Evolutionary conservation across 192 early-diverging fungal genomes (phyloP), one percentile per base, ranked within the genome.

Genomic region (Umbelopsis ramanniana): DNA sequence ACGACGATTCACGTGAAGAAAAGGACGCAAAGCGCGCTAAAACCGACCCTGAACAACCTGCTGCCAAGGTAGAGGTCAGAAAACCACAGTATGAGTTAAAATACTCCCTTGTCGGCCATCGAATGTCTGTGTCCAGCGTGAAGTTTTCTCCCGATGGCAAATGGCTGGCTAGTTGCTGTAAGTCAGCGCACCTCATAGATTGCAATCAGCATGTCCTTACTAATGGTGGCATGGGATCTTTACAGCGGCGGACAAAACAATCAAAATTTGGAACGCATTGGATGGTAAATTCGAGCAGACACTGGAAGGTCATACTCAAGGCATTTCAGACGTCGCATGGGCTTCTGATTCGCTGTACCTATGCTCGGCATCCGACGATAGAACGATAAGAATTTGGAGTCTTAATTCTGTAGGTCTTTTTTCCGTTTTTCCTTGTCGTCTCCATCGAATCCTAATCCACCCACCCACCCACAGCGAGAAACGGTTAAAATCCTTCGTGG

Each of bases 81-180:
- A 82, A 86, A 72, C 94, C 95, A 17, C 91, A 95, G 69, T 97
- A 98, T 71, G 84, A 91, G 68, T 82, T 96, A 8, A 94, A 90
- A 60, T 94, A 92, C 77, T 94, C 92, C 26, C 88, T 98, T 38
- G 89, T 92, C 3, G 98, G 98, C 4, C 98, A 99, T 82, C 93
- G 93, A 52, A 97, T 94, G 84, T 92, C 94, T 6, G 90, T 98
- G 0, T 97, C 96, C 0, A 90, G 93, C 60, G 96, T 98, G 15
- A 98, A 98, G 81, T 98, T 97, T 77, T 98, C 97, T 22, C 98
- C 98, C 6, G 96, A 98, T 78, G 98, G 98, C 38, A 91, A 92
- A 78, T 97, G 94, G 96, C 88, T 99, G 33, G 97, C 96, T 48
- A 95, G 93, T 53, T 82, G 89, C 35, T 93, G 93, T 93, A 87